Conservation (phyloP, 2,329 filamentous ascomycete species). For the Colletotrichum cordylinicola region DNA sequence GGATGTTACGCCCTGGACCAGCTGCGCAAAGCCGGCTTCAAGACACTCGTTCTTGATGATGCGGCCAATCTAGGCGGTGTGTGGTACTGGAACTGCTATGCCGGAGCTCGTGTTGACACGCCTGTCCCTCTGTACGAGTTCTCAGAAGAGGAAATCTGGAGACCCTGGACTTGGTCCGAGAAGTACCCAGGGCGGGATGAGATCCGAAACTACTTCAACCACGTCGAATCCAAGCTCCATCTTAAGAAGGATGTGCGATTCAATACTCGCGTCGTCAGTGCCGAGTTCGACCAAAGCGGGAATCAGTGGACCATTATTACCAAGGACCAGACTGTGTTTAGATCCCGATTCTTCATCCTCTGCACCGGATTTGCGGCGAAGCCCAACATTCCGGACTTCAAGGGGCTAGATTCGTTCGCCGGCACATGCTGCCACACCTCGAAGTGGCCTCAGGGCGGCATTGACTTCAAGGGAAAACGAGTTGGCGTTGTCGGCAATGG, state of each 20-base stretch:
- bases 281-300: not conserved
- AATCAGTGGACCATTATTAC: not conserved
- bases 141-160: slow-evolving; percentile 40
- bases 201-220: not conserved
- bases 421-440: not conserved
- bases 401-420: not conserved
- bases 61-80: slow-evolving; percentile 40
- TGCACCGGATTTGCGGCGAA: not conserved
- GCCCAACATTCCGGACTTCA: not conserved
- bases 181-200: slow-evolving; percentile 34
- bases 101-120: slow-evolving; percentile 45
- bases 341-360: not conserved
- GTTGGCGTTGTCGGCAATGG: not conserved
- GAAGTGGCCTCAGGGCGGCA: not conserved
- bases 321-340: not conserved
- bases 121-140: slow-evolving; percentile 39
- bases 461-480: not conserved
- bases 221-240: not conserved
- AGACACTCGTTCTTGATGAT: slow-evolving; percentile 17
- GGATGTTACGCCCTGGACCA: slow-evolving; percentile 33
- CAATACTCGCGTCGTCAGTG: not conserved
- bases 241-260: not conserved
- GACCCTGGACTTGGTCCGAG: slow-evolving; percentile 49
- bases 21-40: slow-evolving; percentile 39
- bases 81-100: slow-evolving; percentile 50